Base-by-base conservation (phyloP, 345 rosid genomes). In the Orychophragmus violaceus region DNA sequence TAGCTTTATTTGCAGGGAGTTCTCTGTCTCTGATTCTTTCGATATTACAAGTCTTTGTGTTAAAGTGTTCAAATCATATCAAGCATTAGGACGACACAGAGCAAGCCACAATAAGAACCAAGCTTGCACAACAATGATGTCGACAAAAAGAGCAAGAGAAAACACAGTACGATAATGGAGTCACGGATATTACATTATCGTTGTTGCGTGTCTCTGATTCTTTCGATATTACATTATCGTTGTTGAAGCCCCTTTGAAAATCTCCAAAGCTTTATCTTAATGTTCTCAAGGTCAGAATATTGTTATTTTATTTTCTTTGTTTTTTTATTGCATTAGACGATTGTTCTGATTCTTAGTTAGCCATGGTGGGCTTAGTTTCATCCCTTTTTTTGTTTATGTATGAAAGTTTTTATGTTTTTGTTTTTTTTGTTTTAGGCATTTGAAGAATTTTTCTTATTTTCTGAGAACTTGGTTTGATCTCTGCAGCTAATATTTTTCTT, bases 221-320 rank as follows among this genome's bases (percentile, higher is more conserved):
- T n/a, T n/a, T n/a, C n/a, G n/a, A n/a, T n/a, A n/a, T n/a, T n/a
- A n/a, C n/a, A n/a, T n/a, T n/a, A n/a, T n/a, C n/a, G n/a, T n/a
- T n/a, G 65, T 73, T 66, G 68, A 72, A 30, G 62, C 63, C 72
- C 63, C 19, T 46, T 72, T 59, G 53, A n/a, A 53, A 22, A 53
- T 22, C 55, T 55, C 55, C 30, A 49, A 46, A 62, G 41, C 64
- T n/a, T n/a, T n/a, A n/a, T n/a, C n/a, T n/a, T 71, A 42, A 73
- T 73, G 68, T 73, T 66, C 54, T 52, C 42, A 73, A 73, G 77
- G 77, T 73, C 11, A 17, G 68, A 22, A n/a, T n/a, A n/a, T n/a
- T n/a, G n/a, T n/a, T n/a, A 2, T 11, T 9, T 8, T 41, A n/a
- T n/a, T 2, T 16, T 6, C 10, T 5, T 11, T n/a, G n/a, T 35